Conservation (phyloP, 2,329 filamentous ascomycete genomes). For the Tolypocladium amazonense region DNA sequence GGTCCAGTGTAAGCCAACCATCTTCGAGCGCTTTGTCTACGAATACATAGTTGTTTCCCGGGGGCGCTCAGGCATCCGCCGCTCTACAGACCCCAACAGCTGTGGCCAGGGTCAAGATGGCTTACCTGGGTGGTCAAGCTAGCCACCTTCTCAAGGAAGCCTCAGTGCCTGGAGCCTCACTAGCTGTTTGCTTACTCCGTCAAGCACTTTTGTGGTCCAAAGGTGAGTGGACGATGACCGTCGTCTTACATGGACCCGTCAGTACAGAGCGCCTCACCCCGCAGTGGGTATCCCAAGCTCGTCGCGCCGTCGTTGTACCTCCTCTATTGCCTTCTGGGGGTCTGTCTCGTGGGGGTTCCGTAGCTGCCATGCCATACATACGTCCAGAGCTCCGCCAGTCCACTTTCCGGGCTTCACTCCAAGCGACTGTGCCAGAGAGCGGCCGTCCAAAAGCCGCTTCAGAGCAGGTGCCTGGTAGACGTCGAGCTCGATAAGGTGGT, state of each 20-base stretch:
- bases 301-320: conserved; percentile 38
- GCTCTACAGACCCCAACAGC: not conserved
- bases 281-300: conserved; percentile 36
- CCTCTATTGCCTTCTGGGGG: conserved; percentile 44
- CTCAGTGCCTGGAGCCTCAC: not conserved
- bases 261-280: not conserved
- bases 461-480: conserved; percentile 47
- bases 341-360: conserved; percentile 61
- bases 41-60: not conserved
- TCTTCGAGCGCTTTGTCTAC: not conserved
- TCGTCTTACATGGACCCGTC: not conserved
- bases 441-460: conserved; percentile 63
- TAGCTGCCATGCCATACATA: conserved; percentile 82
- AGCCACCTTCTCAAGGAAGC: not conserved
- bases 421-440: conserved; percentile 57
- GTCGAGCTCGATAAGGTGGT: conserved; percentile 42
- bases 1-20: not conserved
- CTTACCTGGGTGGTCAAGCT: not conserved
- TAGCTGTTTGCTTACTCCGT: not conserved
- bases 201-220: not conserved
- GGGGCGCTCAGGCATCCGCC: no score
- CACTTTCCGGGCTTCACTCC: conserved; percentile 67
- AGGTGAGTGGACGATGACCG: not conserved
- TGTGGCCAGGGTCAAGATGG: not conserved
- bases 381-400: conserved; percentile 69